These are phyloP conservation scores for Ceratobasidium sp. DNA, from an alignment of 1,284 basidiomycete genomes.

Conservation along the genomic window DNA sequence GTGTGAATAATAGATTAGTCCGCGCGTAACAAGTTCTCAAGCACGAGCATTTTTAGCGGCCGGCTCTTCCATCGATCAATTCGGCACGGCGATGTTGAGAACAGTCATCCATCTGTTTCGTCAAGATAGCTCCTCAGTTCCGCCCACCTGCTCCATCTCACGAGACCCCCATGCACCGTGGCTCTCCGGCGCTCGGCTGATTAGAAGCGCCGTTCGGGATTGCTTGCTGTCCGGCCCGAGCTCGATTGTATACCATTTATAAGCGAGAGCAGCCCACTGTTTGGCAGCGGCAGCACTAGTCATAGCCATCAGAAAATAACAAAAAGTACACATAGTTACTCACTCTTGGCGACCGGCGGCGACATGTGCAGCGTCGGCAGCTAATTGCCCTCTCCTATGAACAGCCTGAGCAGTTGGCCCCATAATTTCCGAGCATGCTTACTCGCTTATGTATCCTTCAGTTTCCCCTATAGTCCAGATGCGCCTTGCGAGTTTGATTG, in stretches of 20 bases:
- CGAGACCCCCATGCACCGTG: conserved; percentile 60
- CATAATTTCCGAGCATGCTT: neutral
- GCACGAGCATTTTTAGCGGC: conserved; percentile 1
- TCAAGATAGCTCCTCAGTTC: conserved; percentile 12
- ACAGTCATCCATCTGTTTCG: neutral
- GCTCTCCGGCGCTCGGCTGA: conserved; percentile 52
- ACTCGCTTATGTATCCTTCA: conserved; percentile 68
- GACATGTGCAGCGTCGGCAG: conserved; percentile 64
- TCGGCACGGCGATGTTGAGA: neutral
- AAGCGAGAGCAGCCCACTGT: conserved; percentile 59
- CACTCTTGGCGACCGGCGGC: conserved; percentile 68
- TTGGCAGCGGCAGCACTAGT: conserved; percentile 54
- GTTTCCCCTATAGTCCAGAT: conserved; percentile 65
- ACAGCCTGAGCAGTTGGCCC: neutral
- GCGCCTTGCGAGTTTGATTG: conserved; percentile 55
- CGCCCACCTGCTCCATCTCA: conserved; percentile 34
- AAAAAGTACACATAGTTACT: conserved; percentile 45
- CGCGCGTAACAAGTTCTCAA: neutral
- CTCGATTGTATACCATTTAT: conserved; percentile 63
- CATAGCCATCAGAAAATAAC: neutral
- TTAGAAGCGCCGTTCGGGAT: conserved; percentile 52
- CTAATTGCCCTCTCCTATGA: conserved; percentile 58
- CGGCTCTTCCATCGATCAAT: neutral
- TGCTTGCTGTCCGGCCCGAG: conserved; percentile 62
- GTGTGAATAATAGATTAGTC: neutral